Conservation (phyloP, 2,329 filamentous ascomycete genomes). For the Aureobasidium musti region DNA sequence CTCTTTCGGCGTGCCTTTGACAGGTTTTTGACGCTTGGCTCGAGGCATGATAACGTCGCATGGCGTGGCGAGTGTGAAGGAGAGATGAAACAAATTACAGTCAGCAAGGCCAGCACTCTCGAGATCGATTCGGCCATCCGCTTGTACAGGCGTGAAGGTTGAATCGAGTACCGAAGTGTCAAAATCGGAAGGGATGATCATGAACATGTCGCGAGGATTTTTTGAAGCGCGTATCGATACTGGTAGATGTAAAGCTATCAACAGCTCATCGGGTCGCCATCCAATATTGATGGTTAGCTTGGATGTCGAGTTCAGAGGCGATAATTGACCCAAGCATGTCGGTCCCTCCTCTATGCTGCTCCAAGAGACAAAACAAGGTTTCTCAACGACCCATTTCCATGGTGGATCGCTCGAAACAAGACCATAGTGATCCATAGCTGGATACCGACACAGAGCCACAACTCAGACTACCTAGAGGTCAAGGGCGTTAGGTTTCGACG, state of each 20-base stretch:
- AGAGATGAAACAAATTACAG: slow-evolving; percentile 5
- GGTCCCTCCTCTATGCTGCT: slow-evolving; percentile 10
- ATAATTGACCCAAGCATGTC: background rate
- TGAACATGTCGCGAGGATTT: slow-evolving; percentile 12
- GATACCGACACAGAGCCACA: background rate
- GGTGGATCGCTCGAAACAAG: slow-evolving; percentile 3
- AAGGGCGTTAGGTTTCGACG: background rate
- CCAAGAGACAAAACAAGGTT: slow-evolving; percentile 5
- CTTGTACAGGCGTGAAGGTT: background rate
- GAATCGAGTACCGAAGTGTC: background rate
- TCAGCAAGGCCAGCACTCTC: background rate
- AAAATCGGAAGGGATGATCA: slow-evolving; percentile 3
- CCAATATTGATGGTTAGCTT: slow-evolving; percentile 2
- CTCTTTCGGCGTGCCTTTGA: slow-evolving; percentile 11
- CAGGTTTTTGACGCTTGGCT: background rate
- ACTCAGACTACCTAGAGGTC: background rate
- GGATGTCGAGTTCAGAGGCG: background rate
- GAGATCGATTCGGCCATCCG: background rate
- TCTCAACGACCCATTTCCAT: slow-evolving; percentile 12
- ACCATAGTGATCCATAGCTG: background rate
- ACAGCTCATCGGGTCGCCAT: slow-evolving; percentile 7
- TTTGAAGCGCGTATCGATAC: background rate
- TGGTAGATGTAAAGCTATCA: slow-evolving; percentile 22
- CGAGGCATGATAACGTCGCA: slow-evolving; percentile 15
- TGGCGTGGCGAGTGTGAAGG: background rate